phyloP scores from a whole-genome alignment of 306 rosid genomes.

The Oxytropis ochrocephala region DNA sequence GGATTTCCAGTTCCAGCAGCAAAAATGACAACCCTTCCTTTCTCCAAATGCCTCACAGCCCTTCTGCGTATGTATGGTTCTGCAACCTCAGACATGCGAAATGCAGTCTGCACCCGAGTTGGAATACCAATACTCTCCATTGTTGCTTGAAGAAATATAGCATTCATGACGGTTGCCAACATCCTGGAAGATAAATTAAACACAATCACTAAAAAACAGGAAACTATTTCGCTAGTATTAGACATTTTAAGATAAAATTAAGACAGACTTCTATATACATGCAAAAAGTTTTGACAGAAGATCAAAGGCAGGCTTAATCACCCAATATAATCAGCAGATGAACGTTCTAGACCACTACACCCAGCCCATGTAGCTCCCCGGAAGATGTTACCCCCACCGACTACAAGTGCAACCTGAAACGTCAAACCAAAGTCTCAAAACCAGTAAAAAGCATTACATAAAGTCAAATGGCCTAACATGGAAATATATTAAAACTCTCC shows the following conservation, averaged over 20 bases:
- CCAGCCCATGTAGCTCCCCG: slow-evolving; percentile 96
- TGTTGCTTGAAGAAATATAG: slow-evolving; percentile 98
- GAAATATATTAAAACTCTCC: background rate
- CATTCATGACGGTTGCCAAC: slow-evolving; percentile 98
- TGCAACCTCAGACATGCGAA: slow-evolving; percentile 96
- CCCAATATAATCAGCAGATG: slow-evolving; percentile 98
- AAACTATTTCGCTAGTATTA: background rate
- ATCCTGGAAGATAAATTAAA: slow-evolving; percentile 42
- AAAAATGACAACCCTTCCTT: slow-evolving; percentile 95
- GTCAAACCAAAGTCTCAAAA: slow-evolving; percentile 10
- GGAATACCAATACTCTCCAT: slow-evolving; percentile 99
- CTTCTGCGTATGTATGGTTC: slow-evolving; percentile 97
- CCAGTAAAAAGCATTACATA: background rate
- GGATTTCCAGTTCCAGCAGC: slow-evolving; percentile 99
- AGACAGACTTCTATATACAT: background rate
- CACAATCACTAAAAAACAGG: background rate
- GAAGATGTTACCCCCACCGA: slow-evolving; percentile 95
- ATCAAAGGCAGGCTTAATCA: slow-evolving; percentile 20
- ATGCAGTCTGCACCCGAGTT: slow-evolving; percentile 97
- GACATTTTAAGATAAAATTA: background rate
- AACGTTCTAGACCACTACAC: slow-evolving; percentile 85
- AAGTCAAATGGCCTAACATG: slow-evolving; percentile 17
- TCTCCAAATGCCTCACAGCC: slow-evolving; percentile 92
- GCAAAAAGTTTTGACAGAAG: slow-evolving; percentile 13
- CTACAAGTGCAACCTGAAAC: slow-evolving; percentile 92